Evolutionary conservation across 257 asterid genomes (phyloP).

Genomic region (Capsicum pubescens): DNA sequence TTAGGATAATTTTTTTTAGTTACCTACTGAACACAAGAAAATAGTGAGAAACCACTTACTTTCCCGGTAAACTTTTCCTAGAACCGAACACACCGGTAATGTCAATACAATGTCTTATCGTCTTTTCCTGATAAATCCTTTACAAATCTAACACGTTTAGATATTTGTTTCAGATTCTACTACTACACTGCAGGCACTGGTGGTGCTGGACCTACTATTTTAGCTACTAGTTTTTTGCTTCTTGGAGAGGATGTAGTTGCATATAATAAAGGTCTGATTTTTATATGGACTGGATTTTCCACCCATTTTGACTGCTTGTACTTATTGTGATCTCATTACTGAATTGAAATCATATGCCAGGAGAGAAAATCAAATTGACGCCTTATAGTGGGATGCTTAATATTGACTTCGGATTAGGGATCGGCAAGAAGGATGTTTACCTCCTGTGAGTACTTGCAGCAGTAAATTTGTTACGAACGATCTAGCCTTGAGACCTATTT

Average conservation of each 20-base stretch:
- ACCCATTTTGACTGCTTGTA: neutral
- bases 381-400: conserved; percentile 94
- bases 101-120: neutral
- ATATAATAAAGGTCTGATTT: conserved; percentile 75
- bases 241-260: conserved; percentile 97
- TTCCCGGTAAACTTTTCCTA: neutral
- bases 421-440: conserved; percentile 83
- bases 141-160: conserved; percentile 15
- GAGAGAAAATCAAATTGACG: conserved; percentile 70
- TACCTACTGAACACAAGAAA: neutral
- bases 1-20: neutral
- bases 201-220: conserved; percentile 95
- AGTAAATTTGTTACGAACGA: neutral
- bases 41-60: neutral
- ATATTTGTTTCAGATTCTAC: conserved; percentile 64
- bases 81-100: neutral
- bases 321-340: conserved; percentile 25
- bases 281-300: neutral
- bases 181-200: conserved; percentile 98
- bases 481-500: conserved; percentile 10
- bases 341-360: conserved; percentile 44
- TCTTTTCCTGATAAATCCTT: neutral
- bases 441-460: conserved; percentile 66
- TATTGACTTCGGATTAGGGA: conserved; percentile 86
- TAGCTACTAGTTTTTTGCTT: conserved; percentile 91